Base-by-base conservation (phyloP, 768 basidiomycete genomes). In the Galerina sulciceps region DNA sequence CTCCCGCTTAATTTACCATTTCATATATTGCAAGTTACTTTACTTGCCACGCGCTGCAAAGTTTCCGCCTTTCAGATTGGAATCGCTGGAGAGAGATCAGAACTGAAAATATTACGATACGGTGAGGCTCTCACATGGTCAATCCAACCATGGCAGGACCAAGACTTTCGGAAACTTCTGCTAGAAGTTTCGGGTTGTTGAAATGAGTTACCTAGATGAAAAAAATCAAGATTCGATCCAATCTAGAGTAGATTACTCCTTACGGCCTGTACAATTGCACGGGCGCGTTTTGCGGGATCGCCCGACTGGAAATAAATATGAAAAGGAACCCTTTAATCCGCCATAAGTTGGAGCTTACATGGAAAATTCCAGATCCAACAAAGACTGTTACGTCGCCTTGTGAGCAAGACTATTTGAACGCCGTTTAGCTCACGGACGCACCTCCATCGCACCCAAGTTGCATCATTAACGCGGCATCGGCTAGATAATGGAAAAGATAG, bases 391-490 rank as follows among this genome's bases (percentile, higher is more conserved):
- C 44, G 46, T 15, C 23, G 38, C 6, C 22, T 31, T 10, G 15
- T 60, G 36, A 51, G 48, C 36, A n/a, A 20, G 57, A 61, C 34
- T 40, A 53, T 50, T 42, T 35, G 26, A 26, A 48, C 42, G 53
- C 18, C 22, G 17, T 35, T 31, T 11, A 18, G 49, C 26, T n/a
- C 9, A 48, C 2, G 4, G 42, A 73, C 87, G 61, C 68, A 95
- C 95, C 91, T 80, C 96, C 94, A 69, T 96, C 96, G 73, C 94
- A 94, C 36, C 96, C 94, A 36, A 99, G 85, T 70, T 96, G 94
- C 96, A 99, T 99, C 96, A 98, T 97, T 62, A 98, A 75, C 3
- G 97, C 97, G 14, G 96, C 96, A 73, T 99, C 96, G 64, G 93
- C 94, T 87, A 73, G 23, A 65, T 55, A 31, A 49, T 57, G 60